Conservation (phyloP, 139 green algal genomes). For the Coelastrella sp. region DNA sequence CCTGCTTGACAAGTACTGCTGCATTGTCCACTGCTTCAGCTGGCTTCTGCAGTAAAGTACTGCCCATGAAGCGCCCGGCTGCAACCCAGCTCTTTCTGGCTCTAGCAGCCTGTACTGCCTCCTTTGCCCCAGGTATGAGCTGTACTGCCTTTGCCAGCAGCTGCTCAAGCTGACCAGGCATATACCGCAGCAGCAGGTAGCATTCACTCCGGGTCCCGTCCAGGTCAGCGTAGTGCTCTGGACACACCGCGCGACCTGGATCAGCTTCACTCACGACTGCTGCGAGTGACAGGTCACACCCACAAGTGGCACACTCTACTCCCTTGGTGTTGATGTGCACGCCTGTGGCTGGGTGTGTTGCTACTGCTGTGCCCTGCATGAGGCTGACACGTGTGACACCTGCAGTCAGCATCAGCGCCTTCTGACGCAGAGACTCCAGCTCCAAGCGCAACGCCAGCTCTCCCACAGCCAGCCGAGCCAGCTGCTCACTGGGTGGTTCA, state of each 20-base stretch:
- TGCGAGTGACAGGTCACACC: slow-evolving; percentile 31
- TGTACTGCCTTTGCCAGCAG: slow-evolving; percentile 18
- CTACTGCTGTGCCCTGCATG: slow-evolving; percentile 4
- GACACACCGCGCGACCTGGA: slow-evolving; percentile 31
- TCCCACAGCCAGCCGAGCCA: not conserved
- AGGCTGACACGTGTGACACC: not conserved
- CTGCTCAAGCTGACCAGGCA: slow-evolving; percentile 26
- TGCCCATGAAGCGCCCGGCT: slow-evolving; percentile 23
- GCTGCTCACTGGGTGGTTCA: not conserved
- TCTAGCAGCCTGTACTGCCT: slow-evolving; percentile 15
- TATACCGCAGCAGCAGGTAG: slow-evolving; percentile 35
- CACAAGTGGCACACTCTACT: slow-evolving; percentile 39
- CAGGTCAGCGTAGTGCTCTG: slow-evolving; percentile 9
- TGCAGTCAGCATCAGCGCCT: not conserved
- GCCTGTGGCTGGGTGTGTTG: not conserved
- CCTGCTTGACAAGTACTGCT: slow-evolving; percentile 5
- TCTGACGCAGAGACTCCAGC: not conserved
- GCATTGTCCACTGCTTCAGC: not conserved
- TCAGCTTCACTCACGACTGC: not conserved
- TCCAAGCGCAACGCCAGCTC: slow-evolving; percentile 37
- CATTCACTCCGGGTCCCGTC: not conserved
- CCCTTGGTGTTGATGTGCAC: slow-evolving; percentile 43
- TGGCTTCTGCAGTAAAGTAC: slow-evolving; percentile 15
- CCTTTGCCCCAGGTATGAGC: not conserved
- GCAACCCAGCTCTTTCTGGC: slow-evolving; percentile 23